Evolutionary conservation across 768 basidiomycete genomes (phyloP).

Genomic region (Amanita fuliginea): DNA sequence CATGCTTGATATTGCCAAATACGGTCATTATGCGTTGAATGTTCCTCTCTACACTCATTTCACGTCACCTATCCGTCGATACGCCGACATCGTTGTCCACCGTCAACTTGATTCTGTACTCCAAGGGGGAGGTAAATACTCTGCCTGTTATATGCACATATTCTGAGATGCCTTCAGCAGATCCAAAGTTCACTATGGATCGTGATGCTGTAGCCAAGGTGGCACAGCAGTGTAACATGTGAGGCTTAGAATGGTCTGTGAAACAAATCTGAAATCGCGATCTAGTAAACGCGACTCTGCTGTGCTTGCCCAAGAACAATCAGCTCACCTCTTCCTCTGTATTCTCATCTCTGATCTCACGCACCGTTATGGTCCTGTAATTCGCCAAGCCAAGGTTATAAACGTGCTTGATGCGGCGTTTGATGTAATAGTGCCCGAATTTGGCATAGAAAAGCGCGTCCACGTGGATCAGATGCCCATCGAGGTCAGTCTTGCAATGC

Average conservation of each 20-base stretch:
- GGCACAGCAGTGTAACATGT: slow-evolving; percentile 98
- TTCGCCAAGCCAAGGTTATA: slow-evolving; percentile 91
- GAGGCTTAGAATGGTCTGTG: slow-evolving; percentile 15
- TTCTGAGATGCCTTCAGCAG: slow-evolving; percentile 26
- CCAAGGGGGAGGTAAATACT: slow-evolving; percentile 47
- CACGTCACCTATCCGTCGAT: slow-evolving; percentile 86
- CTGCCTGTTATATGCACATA: not conserved
- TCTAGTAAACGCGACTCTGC: slow-evolving; percentile 84
- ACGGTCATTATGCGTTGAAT: slow-evolving; percentile 85
- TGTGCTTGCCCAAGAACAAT: slow-evolving; percentile 89
- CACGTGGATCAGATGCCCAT: slow-evolving; percentile 99
- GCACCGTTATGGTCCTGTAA: slow-evolving; percentile 87
- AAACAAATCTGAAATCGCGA: slow-evolving; percentile 3
- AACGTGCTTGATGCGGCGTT: slow-evolving; percentile 97
- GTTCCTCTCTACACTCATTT: slow-evolving; percentile 90
- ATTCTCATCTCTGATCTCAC: slow-evolving; percentile 92
- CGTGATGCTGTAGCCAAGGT: slow-evolving; percentile 96
- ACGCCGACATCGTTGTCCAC: slow-evolving; percentile 91
- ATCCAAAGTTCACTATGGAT: slow-evolving; percentile 92
- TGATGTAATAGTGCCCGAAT: slow-evolving; percentile 92
- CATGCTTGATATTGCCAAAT: slow-evolving; percentile 99
- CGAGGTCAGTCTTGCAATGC: slow-evolving; percentile 45
- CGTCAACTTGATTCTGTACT: slow-evolving; percentile 91
- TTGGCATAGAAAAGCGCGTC: slow-evolving; percentile 97
- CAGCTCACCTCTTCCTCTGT: slow-evolving; percentile 90